Base-by-base conservation (phyloP, 164 flowering plant genomes). In the Warburgia ugandensis region DNA sequence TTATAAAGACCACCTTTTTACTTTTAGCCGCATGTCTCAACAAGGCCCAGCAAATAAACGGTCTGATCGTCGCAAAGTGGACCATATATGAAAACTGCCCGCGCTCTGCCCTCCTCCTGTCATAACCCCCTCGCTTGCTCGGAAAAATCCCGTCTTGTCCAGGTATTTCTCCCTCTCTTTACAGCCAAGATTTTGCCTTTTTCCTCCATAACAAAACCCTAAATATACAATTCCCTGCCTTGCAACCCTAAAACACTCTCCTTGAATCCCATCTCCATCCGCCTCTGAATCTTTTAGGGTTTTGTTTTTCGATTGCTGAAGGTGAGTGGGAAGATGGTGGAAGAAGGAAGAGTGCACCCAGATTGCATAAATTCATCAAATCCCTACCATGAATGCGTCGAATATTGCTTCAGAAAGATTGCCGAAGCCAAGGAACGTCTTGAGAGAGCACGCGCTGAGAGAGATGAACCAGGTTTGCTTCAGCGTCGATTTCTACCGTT, bases 301-400 rank as follows among this genome's bases (percentile, higher is more conserved):
- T n/a, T n/a, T n/a, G n/a, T n/a, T n/a, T n/a, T n/a, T n/a, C n/a
- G 53, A 19, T 52, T 22, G 35, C 55, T 23, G 42, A 66, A 32
- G 25, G 62, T 48, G 33, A 73, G 22, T 22, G 61, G 53, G 50
- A 73, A 33, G 25, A 63, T 23, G 6, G 59, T 41, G 13, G 74
- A 64, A 9, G 67, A 45, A n/a, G 31, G 59, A 9, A 55, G 50
- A n/a, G 28, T 44, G 25, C 87, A 83, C 48, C 91, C 88, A 0
- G 82, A 75, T 64, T 84, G 96, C 70, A 78, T 73, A 23, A 80
- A 87, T 45, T 83, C 92, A 5, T 75, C 77, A 1, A 87, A 86
- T 60, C 88, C 89, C 1, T 83, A 81, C 47, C 95, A 86, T 53
- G 88, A 74, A 54, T 83, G 95, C 46, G 82, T 75, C 5, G 95